Conservation (phyloP, 2,329 filamentous ascomycete species). For the Chalaropsis thielavioides region DNA sequence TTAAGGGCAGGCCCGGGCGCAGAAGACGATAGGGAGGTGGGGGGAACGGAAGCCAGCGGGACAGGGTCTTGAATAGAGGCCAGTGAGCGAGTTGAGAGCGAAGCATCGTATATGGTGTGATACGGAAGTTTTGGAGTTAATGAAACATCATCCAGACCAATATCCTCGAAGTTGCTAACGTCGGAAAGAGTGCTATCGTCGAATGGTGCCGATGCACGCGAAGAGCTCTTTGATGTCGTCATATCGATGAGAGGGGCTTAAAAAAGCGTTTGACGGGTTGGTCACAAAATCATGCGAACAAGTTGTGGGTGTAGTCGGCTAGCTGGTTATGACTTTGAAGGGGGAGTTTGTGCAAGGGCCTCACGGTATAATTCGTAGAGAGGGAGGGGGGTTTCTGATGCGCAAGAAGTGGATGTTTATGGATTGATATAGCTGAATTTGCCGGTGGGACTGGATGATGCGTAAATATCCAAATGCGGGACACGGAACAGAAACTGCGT, state of each 20-base stretch:
- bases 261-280: neutral
- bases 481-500: neutral
- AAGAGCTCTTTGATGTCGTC: slow-evolving; percentile 72
- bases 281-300: neutral
- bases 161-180: slow-evolving; percentile 80
- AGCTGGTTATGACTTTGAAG: neutral
- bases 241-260: slow-evolving; percentile 37
- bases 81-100: slow-evolving; percentile 23
- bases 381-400: neutral
- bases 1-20: slow-evolving; percentile 10
- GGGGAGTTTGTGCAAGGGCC: neutral
- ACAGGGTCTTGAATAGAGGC: slow-evolving; percentile 23
- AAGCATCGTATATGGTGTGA: slow-evolving; percentile 18
- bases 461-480: neutral
- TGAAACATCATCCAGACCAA: slow-evolving; percentile 58
- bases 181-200: slow-evolving; percentile 61
- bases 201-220: slow-evolving; percentile 64
- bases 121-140: slow-evolving; percentile 21
- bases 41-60: slow-evolving; percentile 20
- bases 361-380: neutral
- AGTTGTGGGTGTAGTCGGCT: neutral
- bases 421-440: neutral
- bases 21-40: slow-evolving; percentile 4
- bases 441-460: neutral
- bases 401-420: neutral